phyloP scores from a whole-genome alignment of 176 grass and related monocot species.

The Carex scoparia region DNA sequence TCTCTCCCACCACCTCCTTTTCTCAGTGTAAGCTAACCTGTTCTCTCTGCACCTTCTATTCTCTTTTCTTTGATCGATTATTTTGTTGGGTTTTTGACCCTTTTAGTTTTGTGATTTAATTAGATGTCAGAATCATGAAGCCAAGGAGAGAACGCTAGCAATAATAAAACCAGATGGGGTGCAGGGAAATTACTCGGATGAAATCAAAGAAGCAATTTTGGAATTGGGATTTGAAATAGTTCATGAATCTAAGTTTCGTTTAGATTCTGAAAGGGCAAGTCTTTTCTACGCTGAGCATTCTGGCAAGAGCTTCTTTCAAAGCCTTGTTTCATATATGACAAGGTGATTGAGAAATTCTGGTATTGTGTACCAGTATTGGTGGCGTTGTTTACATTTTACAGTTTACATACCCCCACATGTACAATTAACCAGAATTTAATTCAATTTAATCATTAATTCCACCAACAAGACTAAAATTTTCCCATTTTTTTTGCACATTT shows the following conservation, averaged over 20 bases:
- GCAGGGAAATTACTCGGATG: constrained; percentile 41
- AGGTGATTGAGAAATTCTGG: constrained; percentile 37
- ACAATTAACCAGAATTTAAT: neutral
- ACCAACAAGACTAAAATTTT: neutral
- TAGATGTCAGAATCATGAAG: constrained; percentile 42
- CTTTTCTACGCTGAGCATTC: constrained; percentile 81
- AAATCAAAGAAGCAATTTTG: constrained; percentile 56
- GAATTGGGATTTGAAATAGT: constrained; percentile 63
- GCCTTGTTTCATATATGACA: constrained; percentile 72
- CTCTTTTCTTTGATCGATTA: neutral
- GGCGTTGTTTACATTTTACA: neutral
- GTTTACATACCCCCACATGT: neutral
- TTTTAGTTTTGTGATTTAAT: neutral
- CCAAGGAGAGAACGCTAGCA: constrained; percentile 60
- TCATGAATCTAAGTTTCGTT: constrained; percentile 32
- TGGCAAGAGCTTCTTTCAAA: constrained; percentile 67
- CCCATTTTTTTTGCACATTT: neutral
- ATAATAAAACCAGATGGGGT: constrained; percentile 92
- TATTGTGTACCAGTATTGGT: neutral
- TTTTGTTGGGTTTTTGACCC: neutral
- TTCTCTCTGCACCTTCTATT: neutral
- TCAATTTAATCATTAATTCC: neutral
- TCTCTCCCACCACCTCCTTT: neutral
- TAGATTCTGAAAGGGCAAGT: constrained; percentile 49
- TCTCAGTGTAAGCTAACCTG: neutral